Evolutionary conservation across 2,329 filamentous ascomycete species (phyloP).

Genomic region (Metarhizium anisopliae): DNA sequence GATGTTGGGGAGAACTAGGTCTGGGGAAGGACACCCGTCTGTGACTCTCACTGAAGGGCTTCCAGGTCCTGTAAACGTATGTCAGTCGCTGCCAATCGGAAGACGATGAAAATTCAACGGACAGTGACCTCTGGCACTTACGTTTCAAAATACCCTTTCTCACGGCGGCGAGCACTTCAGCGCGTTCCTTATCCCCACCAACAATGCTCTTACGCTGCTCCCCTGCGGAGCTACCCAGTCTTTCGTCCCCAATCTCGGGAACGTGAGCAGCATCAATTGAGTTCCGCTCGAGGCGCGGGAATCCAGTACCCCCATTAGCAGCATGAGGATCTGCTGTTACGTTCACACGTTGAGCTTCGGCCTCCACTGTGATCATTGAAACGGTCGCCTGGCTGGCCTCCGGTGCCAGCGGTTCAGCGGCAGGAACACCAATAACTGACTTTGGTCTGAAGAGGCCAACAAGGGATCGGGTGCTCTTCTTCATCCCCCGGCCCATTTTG

Average conservation of each 20-base stretch:
- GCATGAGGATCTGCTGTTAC: slow-evolving; percentile 62
- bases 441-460: slow-evolving; percentile 94
- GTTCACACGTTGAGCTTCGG: slow-evolving; percentile 76
- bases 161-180: slow-evolving; percentile 83
- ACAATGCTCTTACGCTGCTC: slow-evolving; percentile 79
- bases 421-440: slow-evolving; percentile 71
- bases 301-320: slow-evolving; percentile 63
- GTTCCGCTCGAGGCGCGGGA: slow-evolving; percentile 76
- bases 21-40: slow-evolving; percentile 39
- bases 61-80: slow-evolving; percentile 44
- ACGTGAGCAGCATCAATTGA: slow-evolving; percentile 59
- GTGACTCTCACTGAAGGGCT: slow-evolving; percentile 55
- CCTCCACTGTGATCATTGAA: slow-evolving; percentile 92
- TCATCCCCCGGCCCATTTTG: slow-evolving; percentile 99
- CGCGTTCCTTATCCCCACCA: slow-evolving; percentile 80
- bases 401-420: slow-evolving; percentile 56
- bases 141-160: slow-evolving; percentile 95
- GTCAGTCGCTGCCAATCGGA: slow-evolving; percentile 9
- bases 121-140: slow-evolving; percentile 26
- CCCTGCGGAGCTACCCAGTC: slow-evolving; percentile 46
- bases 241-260: slow-evolving; percentile 37
- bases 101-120: not conserved
- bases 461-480: slow-evolving; percentile 82
- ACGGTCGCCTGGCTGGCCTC: slow-evolving; percentile 74
- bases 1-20: slow-evolving; percentile 51